Conservation (phyloP, 2,329 filamentous ascomycete species). For the Pestalotiopsis fici region DNA sequence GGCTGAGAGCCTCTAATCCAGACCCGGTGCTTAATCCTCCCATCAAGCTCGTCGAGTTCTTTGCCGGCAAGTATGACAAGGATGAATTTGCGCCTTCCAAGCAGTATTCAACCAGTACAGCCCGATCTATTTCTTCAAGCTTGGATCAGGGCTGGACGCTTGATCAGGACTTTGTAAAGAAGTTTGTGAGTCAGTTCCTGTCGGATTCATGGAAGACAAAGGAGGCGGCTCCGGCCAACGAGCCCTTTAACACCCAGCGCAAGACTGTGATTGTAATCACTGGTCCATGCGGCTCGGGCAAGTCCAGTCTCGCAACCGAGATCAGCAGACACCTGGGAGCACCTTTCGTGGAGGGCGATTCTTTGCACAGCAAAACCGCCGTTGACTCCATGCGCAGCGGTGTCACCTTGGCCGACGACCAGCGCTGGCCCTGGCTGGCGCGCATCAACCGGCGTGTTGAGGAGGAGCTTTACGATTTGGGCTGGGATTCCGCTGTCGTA, state of each 20-base stretch:
- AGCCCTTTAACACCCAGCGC: constrained; percentile 25
- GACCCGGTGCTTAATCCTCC: constrained; percentile 49
- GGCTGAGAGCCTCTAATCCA: constrained; percentile 42
- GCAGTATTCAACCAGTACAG: constrained; percentile 37
- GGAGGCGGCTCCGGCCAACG: constrained; percentile 12
- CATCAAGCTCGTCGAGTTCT: constrained; percentile 56
- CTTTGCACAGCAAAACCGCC: constrained; percentile 25
- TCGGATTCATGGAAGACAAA: constrained; percentile 41
- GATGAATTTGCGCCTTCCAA: constrained; percentile 46
- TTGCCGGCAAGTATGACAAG: constrained; percentile 46
- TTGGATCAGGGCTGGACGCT: constrained; percentile 36
- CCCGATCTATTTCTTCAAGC: constrained; percentile 43
- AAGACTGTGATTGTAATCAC: constrained; percentile 34
- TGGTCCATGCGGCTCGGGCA: constrained; percentile 42
- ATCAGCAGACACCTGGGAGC: constrained; percentile 28
- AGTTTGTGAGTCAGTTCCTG: constrained; percentile 36
- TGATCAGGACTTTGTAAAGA: constrained; percentile 33
- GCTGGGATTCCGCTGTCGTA: constrained; percentile 29
- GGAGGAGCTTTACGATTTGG: constrained; percentile 26
- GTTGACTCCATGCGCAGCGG: constrained; percentile 26
- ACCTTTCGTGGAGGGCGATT: constrained; percentile 42
- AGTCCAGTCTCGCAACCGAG: constrained; percentile 35
- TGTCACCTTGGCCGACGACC: constrained; percentile 31
- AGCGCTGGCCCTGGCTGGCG: constrained; percentile 31
- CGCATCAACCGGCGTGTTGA: constrained; percentile 22